Conservation (phyloP, 257 asterid genomes). For the Prunella vulgaris region DNA sequence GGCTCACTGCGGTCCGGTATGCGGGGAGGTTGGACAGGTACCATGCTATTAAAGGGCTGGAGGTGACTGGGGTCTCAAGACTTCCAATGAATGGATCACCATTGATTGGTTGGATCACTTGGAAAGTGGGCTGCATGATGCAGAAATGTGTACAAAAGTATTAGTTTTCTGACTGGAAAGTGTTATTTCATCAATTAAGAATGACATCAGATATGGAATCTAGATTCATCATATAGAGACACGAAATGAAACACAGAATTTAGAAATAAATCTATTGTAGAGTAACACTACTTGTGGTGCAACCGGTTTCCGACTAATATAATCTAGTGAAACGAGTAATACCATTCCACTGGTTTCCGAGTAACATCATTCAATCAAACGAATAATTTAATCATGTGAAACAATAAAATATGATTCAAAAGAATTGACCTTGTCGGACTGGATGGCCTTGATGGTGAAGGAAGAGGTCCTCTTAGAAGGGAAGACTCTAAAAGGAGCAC, state of each 20-base stretch:
- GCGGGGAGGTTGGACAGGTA: slow-evolving; percentile 90
- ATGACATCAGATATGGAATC: too few species aligned
- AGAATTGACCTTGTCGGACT: slow-evolving; percentile 62
- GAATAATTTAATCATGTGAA: too few species aligned
- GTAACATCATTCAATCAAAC: too few species aligned
- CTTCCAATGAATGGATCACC: slow-evolving; percentile 99
- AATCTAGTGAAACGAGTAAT: too few species aligned
- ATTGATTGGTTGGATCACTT: slow-evolving; percentile 86
- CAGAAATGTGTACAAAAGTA: background rate
- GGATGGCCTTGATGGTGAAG: slow-evolving; percentile 73
- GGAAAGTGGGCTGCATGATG: slow-evolving; percentile 76
- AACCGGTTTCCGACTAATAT: too few species aligned
- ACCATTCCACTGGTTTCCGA: too few species aligned
- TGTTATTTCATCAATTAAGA: too few species aligned
- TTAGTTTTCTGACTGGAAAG: too few species aligned
- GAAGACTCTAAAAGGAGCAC: slow-evolving; percentile 56
- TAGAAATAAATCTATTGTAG: too few species aligned
- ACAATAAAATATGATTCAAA: too few species aligned
- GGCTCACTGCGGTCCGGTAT: slow-evolving; percentile 82
- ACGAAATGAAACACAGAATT: background rate
- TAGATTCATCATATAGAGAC: background rate
- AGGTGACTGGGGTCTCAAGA: slow-evolving; percentile 89
- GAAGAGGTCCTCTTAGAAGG: slow-evolving; percentile 54
- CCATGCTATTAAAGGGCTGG: slow-evolving; percentile 96
- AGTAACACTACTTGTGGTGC: too few species aligned